Percentiles rank a stretch among this genome's conserved stretches.
These are phyloP conservation scores for Somion occarium DNA, from an alignment of 1,284 basidiomycete genomes.

Conservation along the genomic window DNA sequence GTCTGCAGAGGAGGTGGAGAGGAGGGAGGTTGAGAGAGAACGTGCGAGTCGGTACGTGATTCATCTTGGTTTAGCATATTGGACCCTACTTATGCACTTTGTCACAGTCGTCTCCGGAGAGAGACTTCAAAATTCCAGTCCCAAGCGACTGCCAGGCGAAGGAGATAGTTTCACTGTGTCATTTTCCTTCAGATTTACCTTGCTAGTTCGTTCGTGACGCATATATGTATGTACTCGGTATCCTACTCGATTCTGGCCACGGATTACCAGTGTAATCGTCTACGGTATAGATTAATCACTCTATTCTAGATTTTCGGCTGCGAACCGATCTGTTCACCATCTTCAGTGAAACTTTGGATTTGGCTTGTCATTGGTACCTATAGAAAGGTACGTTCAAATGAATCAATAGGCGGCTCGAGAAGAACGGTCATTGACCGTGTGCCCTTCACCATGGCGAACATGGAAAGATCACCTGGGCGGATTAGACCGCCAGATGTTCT, in stretches of 20 bases:
- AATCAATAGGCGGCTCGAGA: not conserved
- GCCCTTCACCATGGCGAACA: too few species aligned
- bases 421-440: too few species aligned
- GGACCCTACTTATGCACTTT: not conserved
- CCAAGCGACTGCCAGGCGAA: constrained; percentile 9
- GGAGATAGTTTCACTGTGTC: constrained; percentile 1
- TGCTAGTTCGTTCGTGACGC: not conserved
- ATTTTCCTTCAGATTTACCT: not conserved
- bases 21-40: constrained; percentile 78
- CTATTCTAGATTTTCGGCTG: not conserved
- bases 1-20: constrained; percentile 87
- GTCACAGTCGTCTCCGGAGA: constrained; percentile 3
- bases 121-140: constrained; percentile 17
- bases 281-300: not conserved
- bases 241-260: not conserved
- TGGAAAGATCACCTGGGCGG: too few species aligned
- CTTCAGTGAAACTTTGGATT: not conserved
- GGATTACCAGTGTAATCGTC: not conserved
- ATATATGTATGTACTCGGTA: not conserved
- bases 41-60: constrained; percentile 54
- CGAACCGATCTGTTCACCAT: not conserved
- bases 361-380: not conserved
- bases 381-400: not conserved
- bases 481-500: too few species aligned
- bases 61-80: not conserved